Base-by-base conservation (phyloP, 2,329 filamentous ascomycete species). In the Exophiala calicioides region DNA sequence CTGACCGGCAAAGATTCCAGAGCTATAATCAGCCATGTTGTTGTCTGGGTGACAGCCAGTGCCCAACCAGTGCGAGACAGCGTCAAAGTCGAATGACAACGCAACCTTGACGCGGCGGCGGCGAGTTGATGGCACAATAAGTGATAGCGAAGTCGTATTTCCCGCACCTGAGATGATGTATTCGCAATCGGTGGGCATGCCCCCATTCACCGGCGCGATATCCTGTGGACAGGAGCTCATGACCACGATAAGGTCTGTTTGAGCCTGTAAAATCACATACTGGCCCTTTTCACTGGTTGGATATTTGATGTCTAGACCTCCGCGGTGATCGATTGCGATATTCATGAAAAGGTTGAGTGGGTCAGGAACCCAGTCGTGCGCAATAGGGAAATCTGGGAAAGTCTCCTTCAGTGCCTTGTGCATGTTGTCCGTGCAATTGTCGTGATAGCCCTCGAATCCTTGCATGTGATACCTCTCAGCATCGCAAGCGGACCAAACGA, bases 21-120 rank as follows among this genome's bases (percentile, higher is more conserved):
- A 64, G 37, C 64, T 70, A 60, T 74, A 76, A 60, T 78, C 74
- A 19, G 72, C 66, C 33, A 74, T 68, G 47, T 69, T 75, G 59
- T 77, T 77, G 53, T 73, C 69, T 1, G 70, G 68, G 46, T 75
- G 66, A 23, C 42, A 50, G 10, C 74, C 73, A 3, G 76, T 78
- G n/a, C 77, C 77, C 2, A 78, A 65, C 71, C 71, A 79, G 41
- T 72, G 72, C 1, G 73, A 75, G 3, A 79, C 66, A 12, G 76
- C 76, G 48, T 80, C 77, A 53, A 80, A 79, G 58, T 80, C 76
- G 23, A 70, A 59, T 4, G 59, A 66, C 15, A 64, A 47, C n/a
- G 59, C 59, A 12, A 65, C 49, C 34, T 61, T 58, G 29, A 65
- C 60, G 12, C 48, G 58, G 3, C 52, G 57, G n/a, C 19, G 21